Evolutionary conservation across 345 rosid genomes (phyloP), one percentile per base, ranked within the genome.

Genomic region (Aquilaria yunnanensis): DNA sequence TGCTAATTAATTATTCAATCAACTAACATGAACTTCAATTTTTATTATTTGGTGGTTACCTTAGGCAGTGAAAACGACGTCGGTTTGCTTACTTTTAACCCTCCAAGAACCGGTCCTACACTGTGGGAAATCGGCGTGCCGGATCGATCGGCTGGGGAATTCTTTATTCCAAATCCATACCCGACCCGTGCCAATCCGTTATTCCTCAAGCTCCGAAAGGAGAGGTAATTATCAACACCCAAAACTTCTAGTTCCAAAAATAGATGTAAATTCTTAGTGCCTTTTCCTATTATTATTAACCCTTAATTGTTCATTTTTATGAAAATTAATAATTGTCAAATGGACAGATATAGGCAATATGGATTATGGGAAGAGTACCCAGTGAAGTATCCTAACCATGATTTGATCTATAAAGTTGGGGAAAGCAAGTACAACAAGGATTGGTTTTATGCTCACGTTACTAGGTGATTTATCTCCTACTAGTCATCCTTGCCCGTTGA

Each of bases 371-470:
- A 23, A 23, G 23, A 23, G 23, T 23, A 23, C 75, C 6, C 80
- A 83, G 9, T 90, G 74, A 23, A 32, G 46, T 0, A 55, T 23
- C 23, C 23, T 23, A 23, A 23, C 23, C 23, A 29, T 0, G 97
- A 93, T 78, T 85, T 88, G 2, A 55, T 69, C 43, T 93, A 75
- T 74, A 72, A 8, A 0, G 62, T 71, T 51, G 89, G 85, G n/a
- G 57, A 60, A 10, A 80, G 80, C 43, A 69, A 90, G 67, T 76
- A 79, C 53, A 56, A 32, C 16, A 70, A 51, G 61, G 81, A 84
- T 67, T 94, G 99, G 99, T 85, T 88, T 77, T 90, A 67, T 70
- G 96, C 89, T 47, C 99, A 90, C 8, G 88, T 86, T 63, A 68
- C 74, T 14, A 83, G 97, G 97, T 82, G 23, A 23, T 23, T 23